Conservation (phyloP, 805 yeast species). For the Monosporozyma servazzii region DNA sequence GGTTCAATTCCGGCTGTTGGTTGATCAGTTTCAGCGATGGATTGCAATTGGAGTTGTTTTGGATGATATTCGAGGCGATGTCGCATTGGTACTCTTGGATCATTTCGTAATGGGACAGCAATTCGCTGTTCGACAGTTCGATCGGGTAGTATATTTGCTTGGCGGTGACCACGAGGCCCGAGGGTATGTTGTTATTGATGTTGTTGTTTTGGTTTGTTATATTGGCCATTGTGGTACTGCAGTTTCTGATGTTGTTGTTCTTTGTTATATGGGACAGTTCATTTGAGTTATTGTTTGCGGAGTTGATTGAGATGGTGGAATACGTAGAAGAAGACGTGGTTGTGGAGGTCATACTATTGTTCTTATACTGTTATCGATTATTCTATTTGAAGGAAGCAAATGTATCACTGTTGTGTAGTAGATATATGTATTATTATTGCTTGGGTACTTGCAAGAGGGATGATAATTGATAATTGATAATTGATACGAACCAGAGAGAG, state of each 20-base stretch:
- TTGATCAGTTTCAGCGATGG: conserved; percentile 60
- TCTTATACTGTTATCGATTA: no score
- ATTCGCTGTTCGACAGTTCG: conserved; percentile 41
- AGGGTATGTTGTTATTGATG: conserved; percentile 2
- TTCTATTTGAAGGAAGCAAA: background rate
- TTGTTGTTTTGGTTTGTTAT: background rate
- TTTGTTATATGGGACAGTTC: background rate
- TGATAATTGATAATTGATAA: no score
- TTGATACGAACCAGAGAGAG: no score
- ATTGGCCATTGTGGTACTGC: conserved; percentile 1
- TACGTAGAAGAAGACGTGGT: conserved; percentile 2
- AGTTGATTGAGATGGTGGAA: background rate
- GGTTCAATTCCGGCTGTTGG: conserved; percentile 80
- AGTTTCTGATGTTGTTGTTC: background rate
- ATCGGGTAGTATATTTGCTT: conserved; percentile 44
- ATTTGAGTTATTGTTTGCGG: background rate
- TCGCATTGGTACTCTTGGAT: conserved; percentile 47
- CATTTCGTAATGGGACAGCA: conserved; percentile 36
- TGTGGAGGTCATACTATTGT: conserved; percentile 3
- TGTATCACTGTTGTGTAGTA: no score
- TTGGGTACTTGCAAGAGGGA: no score
- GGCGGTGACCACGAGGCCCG: conserved; percentile 33
- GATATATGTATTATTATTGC: no score
- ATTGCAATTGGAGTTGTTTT: conserved; percentile 32
- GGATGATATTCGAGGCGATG: conserved; percentile 33